phyloP scores from a whole-genome alignment of 2,329 filamentous ascomycete species.

The Emmonsiellopsis sp. region DNA sequence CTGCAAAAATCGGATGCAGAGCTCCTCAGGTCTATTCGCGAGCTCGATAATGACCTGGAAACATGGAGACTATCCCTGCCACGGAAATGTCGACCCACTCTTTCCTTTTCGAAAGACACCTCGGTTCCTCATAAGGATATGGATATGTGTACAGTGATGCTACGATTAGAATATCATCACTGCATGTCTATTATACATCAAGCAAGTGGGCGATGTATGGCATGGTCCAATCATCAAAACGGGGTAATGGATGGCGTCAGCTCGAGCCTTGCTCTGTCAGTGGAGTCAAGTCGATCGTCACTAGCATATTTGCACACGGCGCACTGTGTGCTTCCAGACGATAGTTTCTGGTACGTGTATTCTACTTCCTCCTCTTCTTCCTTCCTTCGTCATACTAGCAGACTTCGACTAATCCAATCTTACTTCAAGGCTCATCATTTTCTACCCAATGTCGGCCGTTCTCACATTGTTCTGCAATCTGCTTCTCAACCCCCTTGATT shows the following conservation, averaged over 20 bases:
- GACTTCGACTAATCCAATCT: neutral
- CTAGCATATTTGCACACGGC: conserved; percentile 41
- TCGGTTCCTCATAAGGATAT: neutral
- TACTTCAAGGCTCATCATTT: conserved; percentile 42
- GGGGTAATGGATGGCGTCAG: conserved; percentile 38
- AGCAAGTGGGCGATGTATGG: conserved; percentile 44
- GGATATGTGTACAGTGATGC: conserved; percentile 39
- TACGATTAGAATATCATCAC: conserved; percentile 49
- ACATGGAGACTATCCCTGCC: conserved; percentile 45
- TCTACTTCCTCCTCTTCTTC: neutral
- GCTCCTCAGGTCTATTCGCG: conserved; percentile 45
- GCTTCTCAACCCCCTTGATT: conserved; percentile 39
- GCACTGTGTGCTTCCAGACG: conserved; percentile 34
- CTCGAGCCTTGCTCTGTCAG: conserved; percentile 45
- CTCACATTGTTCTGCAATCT: conserved; percentile 49
- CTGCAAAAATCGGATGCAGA: conserved; percentile 46
- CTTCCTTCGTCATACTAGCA: conserved; percentile 6
- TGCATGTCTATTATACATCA: conserved; percentile 48
- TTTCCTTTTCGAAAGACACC: conserved; percentile 11
- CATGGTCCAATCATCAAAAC: conserved; percentile 28
- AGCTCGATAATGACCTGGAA: conserved; percentile 50
- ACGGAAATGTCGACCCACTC: conserved; percentile 37
- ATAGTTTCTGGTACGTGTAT: conserved; percentile 42
- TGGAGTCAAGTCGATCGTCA: conserved; percentile 49
- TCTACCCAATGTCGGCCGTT: conserved; percentile 49